phyloP scores from a whole-genome alignment of 768 basidiomycete genomes.

The Rhizopogon vulgaris region DNA sequence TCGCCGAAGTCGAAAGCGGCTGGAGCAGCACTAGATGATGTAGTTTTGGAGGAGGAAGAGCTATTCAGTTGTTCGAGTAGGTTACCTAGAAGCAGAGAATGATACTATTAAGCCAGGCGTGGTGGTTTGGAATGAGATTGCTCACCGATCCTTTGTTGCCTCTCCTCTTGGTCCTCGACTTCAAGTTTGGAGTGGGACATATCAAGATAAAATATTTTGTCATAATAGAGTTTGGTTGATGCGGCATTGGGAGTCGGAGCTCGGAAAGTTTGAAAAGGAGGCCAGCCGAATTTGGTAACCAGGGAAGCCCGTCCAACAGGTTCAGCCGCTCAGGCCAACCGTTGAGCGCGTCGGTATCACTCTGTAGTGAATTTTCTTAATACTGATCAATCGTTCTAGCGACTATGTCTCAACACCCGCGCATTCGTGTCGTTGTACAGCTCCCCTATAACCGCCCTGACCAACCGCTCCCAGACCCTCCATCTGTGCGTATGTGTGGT shows the following conservation, averaged over 20 bases:
- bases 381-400: background rate
- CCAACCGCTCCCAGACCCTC: conserved; percentile 58
- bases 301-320: background rate
- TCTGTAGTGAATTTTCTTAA: background rate
- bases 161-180: conserved; percentile 41
- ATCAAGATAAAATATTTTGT: background rate
- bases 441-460: conserved; percentile 77
- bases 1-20: conserved; percentile 32
- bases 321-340: background rate
- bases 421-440: conserved; percentile 69
- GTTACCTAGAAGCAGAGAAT: conserved; percentile 23
- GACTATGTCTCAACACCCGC: conserved; percentile 22
- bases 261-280: background rate
- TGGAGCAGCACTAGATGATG: conserved; percentile 3
- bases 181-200: conserved; percentile 27
- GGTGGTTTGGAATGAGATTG: conserved; percentile 7
- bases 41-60: conserved; percentile 11
- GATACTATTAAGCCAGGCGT: background rate
- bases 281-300: background rate
- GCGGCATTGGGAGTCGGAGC: background rate
- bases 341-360: background rate
- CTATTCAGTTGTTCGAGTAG: conserved; percentile 36
- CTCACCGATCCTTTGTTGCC: conserved; percentile 38
- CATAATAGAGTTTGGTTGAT: too few species aligned
- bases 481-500: conserved; percentile 44